Percentiles rank a stretch among this genome's conserved stretches.
phyloP scores from a whole-genome alignment of 208 protist genomes.

The Trypanosomatidae sp. region DNA sequence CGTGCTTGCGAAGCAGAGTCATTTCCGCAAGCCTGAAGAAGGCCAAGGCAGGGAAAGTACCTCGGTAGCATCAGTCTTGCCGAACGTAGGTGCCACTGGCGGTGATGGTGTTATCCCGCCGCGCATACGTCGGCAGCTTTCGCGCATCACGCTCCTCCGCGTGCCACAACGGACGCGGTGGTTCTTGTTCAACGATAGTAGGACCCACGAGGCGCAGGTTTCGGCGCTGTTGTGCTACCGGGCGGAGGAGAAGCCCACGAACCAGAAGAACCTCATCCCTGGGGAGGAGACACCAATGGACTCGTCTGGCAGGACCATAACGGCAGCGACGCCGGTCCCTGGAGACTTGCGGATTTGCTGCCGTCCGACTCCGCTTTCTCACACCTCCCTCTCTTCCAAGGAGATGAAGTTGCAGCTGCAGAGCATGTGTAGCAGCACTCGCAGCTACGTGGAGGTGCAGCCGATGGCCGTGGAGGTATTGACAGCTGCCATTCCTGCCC shows the following conservation, averaged over 20 bases:
- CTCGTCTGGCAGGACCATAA: conserved; percentile 1
- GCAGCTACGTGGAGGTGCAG: conserved; percentile 29
- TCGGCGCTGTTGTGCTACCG: conserved; percentile 31
- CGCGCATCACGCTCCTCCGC: conserved; percentile 19
- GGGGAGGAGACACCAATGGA: not conserved
- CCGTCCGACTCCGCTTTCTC: conserved; percentile 23
- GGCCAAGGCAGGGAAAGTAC: not conserved
- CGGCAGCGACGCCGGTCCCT: not conserved
- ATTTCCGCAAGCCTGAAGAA: conserved; percentile 16
- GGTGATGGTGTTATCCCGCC: not conserved
- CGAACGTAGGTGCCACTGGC: not conserved
- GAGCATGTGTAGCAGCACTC: conserved; percentile 17
- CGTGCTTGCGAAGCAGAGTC: conserved; percentile 37
- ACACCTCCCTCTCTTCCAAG: conserved; percentile 3
- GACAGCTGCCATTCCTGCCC: conserved; percentile 8
- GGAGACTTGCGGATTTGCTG: conserved; percentile 28
- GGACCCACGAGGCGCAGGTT: conserved; percentile 51
- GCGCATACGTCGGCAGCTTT: conserved; percentile 25
- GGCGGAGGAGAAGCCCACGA: not conserved
- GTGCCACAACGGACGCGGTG: conserved; percentile 35
- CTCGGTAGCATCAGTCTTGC: not conserved
- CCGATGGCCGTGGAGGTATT: conserved; percentile 6
- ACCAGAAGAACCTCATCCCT: not conserved
- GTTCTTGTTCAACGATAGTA: conserved; percentile 67
- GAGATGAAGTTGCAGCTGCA: conserved; percentile 16